phyloP scores from a whole-genome alignment of 257 asterid species.

The Henckelia pumila region DNA sequence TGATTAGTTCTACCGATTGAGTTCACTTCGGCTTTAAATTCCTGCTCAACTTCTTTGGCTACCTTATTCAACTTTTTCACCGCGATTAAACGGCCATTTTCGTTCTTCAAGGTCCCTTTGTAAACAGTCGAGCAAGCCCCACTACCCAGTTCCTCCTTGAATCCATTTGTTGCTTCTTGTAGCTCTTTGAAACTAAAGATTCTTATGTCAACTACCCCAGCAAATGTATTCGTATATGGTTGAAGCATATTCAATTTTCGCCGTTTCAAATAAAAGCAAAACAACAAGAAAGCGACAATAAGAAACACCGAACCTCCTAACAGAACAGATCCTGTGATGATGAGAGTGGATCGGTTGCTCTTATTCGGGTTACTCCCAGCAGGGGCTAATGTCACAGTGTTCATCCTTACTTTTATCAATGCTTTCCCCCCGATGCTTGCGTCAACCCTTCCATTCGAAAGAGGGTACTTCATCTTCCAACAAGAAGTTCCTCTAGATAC shows the following conservation, averaged over 20 bases:
- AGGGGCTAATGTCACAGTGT: not conserved
- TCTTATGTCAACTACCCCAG: conserved; percentile 21
- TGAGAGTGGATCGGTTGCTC: not conserved
- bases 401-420: not conserved
- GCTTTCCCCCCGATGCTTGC: not conserved
- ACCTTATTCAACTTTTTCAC: too few species aligned
- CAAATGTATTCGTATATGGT: too few species aligned
- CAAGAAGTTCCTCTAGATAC: not conserved
- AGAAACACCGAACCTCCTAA: conserved; percentile 25
- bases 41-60: too few species aligned
- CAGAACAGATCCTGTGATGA: conserved; percentile 17
- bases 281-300: too few species aligned
- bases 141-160: conserved; percentile 35
- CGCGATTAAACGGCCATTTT: too few species aligned
- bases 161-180: conserved; percentile 28
- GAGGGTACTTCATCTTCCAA: conserved; percentile 17
- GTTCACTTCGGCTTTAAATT: too few species aligned
- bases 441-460: conserved; percentile 15
- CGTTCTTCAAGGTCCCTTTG: too few species aligned
- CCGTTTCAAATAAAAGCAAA: not conserved
- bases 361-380: conserved; percentile 1
- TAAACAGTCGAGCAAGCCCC: too few species aligned
- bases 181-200: conserved; percentile 27
- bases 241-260: not conserved
- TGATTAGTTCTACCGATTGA: too few species aligned